Conservation (phyloP, 2,329 filamentous ascomycete species). For the Trichoderma koningii region DNA sequence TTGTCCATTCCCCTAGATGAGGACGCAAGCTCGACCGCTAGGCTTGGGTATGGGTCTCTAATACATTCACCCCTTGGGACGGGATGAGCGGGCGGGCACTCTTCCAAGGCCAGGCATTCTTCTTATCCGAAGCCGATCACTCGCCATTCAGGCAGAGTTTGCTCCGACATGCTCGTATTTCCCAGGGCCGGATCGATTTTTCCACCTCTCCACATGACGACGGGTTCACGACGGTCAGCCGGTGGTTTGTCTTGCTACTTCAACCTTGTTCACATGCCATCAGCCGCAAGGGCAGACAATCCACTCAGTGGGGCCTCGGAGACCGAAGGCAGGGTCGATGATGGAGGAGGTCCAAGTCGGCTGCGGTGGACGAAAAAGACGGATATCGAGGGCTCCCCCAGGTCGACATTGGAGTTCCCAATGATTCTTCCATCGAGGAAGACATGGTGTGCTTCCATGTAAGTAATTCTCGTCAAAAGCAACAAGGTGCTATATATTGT, state of each 20-base stretch:
- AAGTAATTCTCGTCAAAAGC: too few species aligned
- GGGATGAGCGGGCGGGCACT: neutral
- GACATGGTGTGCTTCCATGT: too few species aligned
- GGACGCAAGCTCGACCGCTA: slow-evolving; percentile 5
- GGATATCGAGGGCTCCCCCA: too few species aligned
- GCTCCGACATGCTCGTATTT: neutral
- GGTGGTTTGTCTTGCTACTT: neutral
- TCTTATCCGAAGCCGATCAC: neutral
- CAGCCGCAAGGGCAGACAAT: too few species aligned
- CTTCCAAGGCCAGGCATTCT: neutral
- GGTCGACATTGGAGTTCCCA: too few species aligned
- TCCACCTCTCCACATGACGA: neutral
- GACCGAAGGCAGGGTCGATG: too few species aligned
- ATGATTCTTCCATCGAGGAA: too few species aligned
- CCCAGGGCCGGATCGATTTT: neutral
- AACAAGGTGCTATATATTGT: too few species aligned
- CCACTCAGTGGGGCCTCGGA: too few species aligned
- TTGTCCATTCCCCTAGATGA: slow-evolving; percentile 6
- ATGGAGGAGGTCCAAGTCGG: too few species aligned
- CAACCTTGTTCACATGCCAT: neutral
- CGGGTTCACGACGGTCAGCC: neutral
- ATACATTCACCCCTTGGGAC: slow-evolving; percentile 1
- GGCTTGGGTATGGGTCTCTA: neutral
- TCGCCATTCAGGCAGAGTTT: neutral
- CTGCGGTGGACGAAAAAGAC: too few species aligned